phyloP scores from a whole-genome alignment of 192 early-diverging fungal genomes.

The Umbelopsis sp. region DNA sequence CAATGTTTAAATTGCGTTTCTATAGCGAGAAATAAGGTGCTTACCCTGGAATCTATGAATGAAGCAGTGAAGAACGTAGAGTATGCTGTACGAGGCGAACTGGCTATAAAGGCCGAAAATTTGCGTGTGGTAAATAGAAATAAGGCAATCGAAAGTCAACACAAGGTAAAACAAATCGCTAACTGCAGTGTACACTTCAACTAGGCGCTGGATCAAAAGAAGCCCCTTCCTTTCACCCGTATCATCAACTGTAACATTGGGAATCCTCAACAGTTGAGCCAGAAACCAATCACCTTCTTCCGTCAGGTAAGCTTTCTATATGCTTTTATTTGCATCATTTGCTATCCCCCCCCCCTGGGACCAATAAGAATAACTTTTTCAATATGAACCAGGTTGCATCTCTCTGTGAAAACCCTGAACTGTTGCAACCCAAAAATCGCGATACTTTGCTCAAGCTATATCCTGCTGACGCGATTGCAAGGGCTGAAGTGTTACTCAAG shows the following conservation, averaged over 20 bases:
- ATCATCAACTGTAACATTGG: slow-evolving; percentile 89
- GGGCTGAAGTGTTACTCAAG: slow-evolving; percentile 75
- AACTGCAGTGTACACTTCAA: not conserved
- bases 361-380: slow-evolving; percentile 17
- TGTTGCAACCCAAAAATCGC: slow-evolving; percentile 67
- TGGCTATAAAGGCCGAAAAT: slow-evolving; percentile 92
- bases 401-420: slow-evolving; percentile 87
- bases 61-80: slow-evolving; percentile 74
- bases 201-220: not conserved
- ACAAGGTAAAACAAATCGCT: not conserved
- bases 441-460: slow-evolving; percentile 60
- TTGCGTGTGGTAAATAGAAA: slow-evolving; percentile 55
- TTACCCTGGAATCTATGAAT: slow-evolving; percentile 74
- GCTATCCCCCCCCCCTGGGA: slow-evolving; percentile 25
- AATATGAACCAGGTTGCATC: slow-evolving; percentile 68
- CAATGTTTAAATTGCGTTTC: not conserved
- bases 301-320: slow-evolving; percentile 68
- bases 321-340: not conserved
- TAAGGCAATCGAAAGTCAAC: not conserved
- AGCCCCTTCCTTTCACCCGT: slow-evolving; percentile 62
- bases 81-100: slow-evolving; percentile 95
- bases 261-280: slow-evolving; percentile 88
- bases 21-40: slow-evolving; percentile 53
- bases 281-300: slow-evolving; percentile 95
- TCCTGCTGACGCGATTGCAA: slow-evolving; percentile 83